Evolutionary conservation across 768 basidiomycete species (phyloP), one percentile per base, ranked within the genome.

Genomic region (Panaeolus papilionaceus): DNA sequence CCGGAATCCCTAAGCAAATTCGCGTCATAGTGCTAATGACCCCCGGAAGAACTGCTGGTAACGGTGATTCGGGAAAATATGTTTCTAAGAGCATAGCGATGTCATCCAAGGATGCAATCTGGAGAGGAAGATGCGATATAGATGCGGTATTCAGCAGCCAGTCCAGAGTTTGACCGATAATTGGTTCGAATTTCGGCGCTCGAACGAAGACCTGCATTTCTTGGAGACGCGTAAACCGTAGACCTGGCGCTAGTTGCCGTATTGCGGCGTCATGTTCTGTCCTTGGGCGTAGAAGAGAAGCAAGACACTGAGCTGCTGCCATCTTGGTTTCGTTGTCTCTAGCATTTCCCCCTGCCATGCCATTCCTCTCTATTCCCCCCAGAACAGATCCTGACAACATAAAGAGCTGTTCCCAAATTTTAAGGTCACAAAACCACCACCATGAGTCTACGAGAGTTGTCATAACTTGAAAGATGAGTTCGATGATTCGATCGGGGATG

Each of bases 381-480:
- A 93, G 76, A 38, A 92, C 81, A 16, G 90, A 85, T 40, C 87
- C 86, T 69, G 84, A 91, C 16, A 94, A 81, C 82, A 89, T 91
- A 76, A 96, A 93, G 28, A 95, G 79, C 73, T 98, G 95, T 73
- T 92, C 90, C 95, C 95, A 96, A 33, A 88, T 77, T 64, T 82
- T 82, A 42, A 86, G 62, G 58, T 94, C 93, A 74, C 90, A 90
- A 20, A 82, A 81, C 92, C 92, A 93, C 93, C 94, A 96, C 91
- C 93, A 94, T n/a, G 83, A 80, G 20, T 88, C 84, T 70, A 85
- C 88, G 28, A 98, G 81, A 1, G 85, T 71, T 2, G 80, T 75
- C 38, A 97, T 79, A 12, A 86, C 79, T 28, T 81, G 72, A 67
- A 98, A 82, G 23, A 95, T 77, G 65, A 85, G 87, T 78, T 98